phyloP scores from a whole-genome alignment of 2,329 filamentous ascomycete species.

The Diaporthe sp. region DNA sequence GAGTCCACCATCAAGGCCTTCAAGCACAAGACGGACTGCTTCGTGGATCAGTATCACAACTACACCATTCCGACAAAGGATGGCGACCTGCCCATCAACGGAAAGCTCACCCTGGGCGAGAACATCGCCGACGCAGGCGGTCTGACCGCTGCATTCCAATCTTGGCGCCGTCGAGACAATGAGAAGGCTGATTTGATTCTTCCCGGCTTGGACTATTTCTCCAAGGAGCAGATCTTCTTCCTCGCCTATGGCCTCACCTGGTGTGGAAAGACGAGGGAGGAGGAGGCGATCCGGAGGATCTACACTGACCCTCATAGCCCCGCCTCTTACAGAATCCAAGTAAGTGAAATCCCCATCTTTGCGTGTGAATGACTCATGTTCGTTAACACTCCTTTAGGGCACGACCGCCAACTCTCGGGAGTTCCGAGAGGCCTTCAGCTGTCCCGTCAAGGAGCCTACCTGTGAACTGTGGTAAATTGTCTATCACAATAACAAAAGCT shows the following conservation, averaged over 20 bases:
- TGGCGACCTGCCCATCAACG: conserved; percentile 70
- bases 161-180: conserved; percentile 70
- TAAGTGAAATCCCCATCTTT: conserved; percentile 40
- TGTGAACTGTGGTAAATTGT: conserved; percentile 73
- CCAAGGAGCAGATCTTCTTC: conserved; percentile 77
- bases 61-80: conserved; percentile 68
- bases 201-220: conserved; percentile 70
- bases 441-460: conserved; percentile 71
- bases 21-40: conserved; percentile 69
- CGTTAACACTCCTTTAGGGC: conserved; percentile 47
- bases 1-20: conserved; percentile 68
- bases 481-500: not conserved
- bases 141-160: conserved; percentile 69
- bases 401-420: conserved; percentile 72
- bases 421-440: conserved; percentile 76
- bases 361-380: not conserved
- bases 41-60: conserved; percentile 73
- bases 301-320: conserved; percentile 75
- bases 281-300: conserved; percentile 65
- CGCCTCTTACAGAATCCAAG: conserved; percentile 68
- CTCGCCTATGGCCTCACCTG: conserved; percentile 72
- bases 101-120: conserved; percentile 72
- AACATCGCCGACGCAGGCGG: conserved; percentile 80
- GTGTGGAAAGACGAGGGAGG: conserved; percentile 73
- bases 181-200: conserved; percentile 63